Percentiles rank a stretch among this genome's conserved stretches.
phyloP scores from a whole-genome alignment of 1,139 yeast species.

The Scheffersomyces insectosa region DNA sequence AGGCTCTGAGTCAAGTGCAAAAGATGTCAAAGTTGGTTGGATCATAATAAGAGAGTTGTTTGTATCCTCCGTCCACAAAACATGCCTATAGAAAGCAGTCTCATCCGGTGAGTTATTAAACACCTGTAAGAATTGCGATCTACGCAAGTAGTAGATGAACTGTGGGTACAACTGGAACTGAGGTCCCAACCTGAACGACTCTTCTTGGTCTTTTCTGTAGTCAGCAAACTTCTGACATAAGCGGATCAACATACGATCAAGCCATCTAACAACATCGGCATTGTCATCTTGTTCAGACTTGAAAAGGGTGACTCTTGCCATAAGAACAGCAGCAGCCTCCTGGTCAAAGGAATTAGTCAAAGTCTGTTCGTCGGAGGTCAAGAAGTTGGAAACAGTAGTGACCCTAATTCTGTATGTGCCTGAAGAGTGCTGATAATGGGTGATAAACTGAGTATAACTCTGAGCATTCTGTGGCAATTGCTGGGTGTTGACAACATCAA shows the following conservation, averaged over 20 bases:
- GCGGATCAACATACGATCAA: slow-evolving; percentile 51
- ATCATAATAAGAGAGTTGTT: slow-evolving; percentile 95
- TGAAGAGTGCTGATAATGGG: slow-evolving; percentile 77
- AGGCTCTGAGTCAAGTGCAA: slow-evolving; percentile 77
- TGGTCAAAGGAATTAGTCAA: slow-evolving; percentile 83
- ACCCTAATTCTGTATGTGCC: slow-evolving; percentile 88
- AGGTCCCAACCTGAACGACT: slow-evolving; percentile 47
- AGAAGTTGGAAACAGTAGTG: slow-evolving; percentile 76
- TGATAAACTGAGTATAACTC: slow-evolving; percentile 67
- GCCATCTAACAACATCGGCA: slow-evolving; percentile 54
- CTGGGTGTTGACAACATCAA: slow-evolving; percentile 71
- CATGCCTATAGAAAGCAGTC: slow-evolving; percentile 95
- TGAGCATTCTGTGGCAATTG: slow-evolving; percentile 51
- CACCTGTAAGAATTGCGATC: slow-evolving; percentile 94
- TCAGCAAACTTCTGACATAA: slow-evolving; percentile 55
- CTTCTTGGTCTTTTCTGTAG: slow-evolving; percentile 50
- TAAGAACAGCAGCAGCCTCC: slow-evolving; percentile 96
- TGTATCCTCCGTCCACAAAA: slow-evolving; percentile 86
- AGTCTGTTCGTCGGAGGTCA: slow-evolving; percentile 51
- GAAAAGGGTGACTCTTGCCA: slow-evolving; percentile 91
- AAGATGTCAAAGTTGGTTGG: slow-evolving; percentile 91
- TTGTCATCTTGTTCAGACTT: slow-evolving; percentile 75
- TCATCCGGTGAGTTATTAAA: slow-evolving; percentile 98
- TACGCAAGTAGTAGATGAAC: slow-evolving; percentile 91
- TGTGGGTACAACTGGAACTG: slow-evolving; percentile 74